Base-by-base conservation (phyloP, 2,329 filamentous ascomycete genomes). In the Hypomyces perniciosus region DNA sequence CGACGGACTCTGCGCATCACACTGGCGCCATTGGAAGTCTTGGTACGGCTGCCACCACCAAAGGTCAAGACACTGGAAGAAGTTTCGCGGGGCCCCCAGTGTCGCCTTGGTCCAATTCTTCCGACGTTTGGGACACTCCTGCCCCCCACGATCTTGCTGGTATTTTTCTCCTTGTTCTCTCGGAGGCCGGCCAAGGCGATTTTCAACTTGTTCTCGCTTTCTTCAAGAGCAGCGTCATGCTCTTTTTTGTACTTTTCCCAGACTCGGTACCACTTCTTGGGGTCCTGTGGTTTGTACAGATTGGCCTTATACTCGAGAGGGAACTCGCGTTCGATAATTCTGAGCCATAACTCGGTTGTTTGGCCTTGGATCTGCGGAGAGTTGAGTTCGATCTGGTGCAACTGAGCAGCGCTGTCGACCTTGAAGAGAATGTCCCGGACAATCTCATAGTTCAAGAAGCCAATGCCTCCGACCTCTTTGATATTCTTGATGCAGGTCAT, bases 291-390 rank as follows among this genome's bases (percentile, higher is more conserved):
- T 27, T 81, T 73, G 58, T 84, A 80, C 28, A 81, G 79, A 62
- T 86, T 82, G 42, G 72, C 71, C 39, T 83, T 74, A 56, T 71
- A 69, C 66, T 83, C 85, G 50, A 80, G 72, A 2, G 83, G 83
- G 55, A 96, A 88, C 61, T 96, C 84, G 44, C 83, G 81, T 46
- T 81, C 79, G 66, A 97, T 93, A 61, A 96, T 80, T 29, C 80
- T 78, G 39, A 82, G 70, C 92, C 92, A 96, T 54, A 92, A 73
- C 59, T 90, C 86, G 20, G 73, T 77, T 37, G 84, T 84, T 50
- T 86, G 75, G 35, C 82, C 81, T 54, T 80, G 75, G 46, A 96
- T 77, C 56, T 95, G 88, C 0, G 90, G 88, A 5, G 85, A 91
- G 62, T 84, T 83, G 46, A 77, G 55, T 69, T 96, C 91, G 52